phyloP scores from a whole-genome alignment of 169 alveolate species.

The Cryptosporidium canis region DNA sequence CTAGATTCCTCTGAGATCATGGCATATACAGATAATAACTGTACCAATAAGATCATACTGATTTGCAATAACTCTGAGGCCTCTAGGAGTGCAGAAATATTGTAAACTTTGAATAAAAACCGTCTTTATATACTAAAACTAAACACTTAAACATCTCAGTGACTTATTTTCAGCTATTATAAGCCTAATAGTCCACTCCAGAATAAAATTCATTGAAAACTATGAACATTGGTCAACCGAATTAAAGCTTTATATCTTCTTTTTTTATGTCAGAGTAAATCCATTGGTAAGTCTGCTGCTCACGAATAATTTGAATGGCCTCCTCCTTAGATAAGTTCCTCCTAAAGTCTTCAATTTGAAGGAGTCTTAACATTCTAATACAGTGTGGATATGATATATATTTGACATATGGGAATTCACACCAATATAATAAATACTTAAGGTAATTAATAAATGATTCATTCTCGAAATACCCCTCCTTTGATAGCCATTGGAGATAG shows the following conservation, averaged over 20 bases:
- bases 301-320: slow-evolving; percentile 49
- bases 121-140: too few relatives aligned
- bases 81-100: too few relatives aligned
- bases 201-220: too few relatives aligned
- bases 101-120: too few relatives aligned
- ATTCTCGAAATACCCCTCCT: slow-evolving; percentile 67
- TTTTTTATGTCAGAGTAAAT: slow-evolving; percentile 22
- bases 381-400: slow-evolving; percentile 74
- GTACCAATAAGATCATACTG: too few relatives aligned
- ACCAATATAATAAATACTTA: slow-evolving; percentile 67
- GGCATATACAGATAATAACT: too few relatives aligned
- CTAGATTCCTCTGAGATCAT: too few relatives aligned
- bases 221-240: too few relatives aligned
- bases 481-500: slow-evolving; percentile 66
- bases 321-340: slow-evolving; percentile 46
- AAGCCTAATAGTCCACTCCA: too few relatives aligned
- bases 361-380: slow-evolving; percentile 50
- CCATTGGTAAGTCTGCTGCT: slow-evolving; percentile 65
- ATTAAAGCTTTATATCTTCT: slow-evolving; percentile 10
- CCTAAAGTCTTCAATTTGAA: slow-evolving; percentile 61
- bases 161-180: too few relatives aligned
- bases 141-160: too few relatives aligned
- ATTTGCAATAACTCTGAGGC: too few relatives aligned
- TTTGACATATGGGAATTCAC: slow-evolving; percentile 48
- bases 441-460: slow-evolving; percentile 67